Base-by-base conservation (phyloP, 352 stramenopile species). In the Pythium phragmiticola region DNA sequence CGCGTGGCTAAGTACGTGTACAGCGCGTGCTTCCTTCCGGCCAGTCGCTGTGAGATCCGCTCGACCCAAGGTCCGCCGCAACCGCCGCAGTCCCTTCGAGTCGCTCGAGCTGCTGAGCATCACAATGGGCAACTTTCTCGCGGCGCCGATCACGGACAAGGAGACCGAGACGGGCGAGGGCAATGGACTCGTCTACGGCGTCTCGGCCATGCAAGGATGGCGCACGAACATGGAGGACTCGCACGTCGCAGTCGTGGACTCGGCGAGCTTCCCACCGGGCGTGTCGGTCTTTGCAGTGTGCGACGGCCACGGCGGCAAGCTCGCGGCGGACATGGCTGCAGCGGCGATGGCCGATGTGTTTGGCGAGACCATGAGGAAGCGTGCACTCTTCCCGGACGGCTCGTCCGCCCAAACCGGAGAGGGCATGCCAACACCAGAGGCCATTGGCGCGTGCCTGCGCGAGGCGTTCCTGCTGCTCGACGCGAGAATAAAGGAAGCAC, bases 151-250 rank as follows among this genome's bases (percentile, higher is more conserved):
- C 50, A 93, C 80, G 37, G 78, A 89, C 19, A 95, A 95, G 71
- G 77, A 91, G 23, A 90, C 83, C 12, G 60, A 82, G 33, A 67
- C 65, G 17, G 75, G 70, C 33, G 23, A 68, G 14, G 78, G 82
- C 50, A 89, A 89, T 69, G 76, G 64, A 23, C 71, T 96, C 17
- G 50, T 63, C 55, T 94, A 74, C 58, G 85, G 77, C 23, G 57
- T 92, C 62, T 84, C 82, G 30, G 72, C 75, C 53, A 95, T 95
- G 82, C 86, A 95, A 56, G 86, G 84, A 33, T 93, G 86, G 84
- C 84, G 86, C 62, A 87, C 76, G 39, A 86, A 72, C 59, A 93
- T 95, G 82, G 86, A 94, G 69, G 84, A 93, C 69, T 74, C 84
- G 67, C 81, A 95, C 68, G 65, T 94, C 33, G 75, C 83, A 23